Evolutionary conservation across 2,329 filamentous ascomycete genomes (phyloP), one percentile per base, ranked within the genome.

Genomic region (Colletotrichum cordylinicola): DNA sequence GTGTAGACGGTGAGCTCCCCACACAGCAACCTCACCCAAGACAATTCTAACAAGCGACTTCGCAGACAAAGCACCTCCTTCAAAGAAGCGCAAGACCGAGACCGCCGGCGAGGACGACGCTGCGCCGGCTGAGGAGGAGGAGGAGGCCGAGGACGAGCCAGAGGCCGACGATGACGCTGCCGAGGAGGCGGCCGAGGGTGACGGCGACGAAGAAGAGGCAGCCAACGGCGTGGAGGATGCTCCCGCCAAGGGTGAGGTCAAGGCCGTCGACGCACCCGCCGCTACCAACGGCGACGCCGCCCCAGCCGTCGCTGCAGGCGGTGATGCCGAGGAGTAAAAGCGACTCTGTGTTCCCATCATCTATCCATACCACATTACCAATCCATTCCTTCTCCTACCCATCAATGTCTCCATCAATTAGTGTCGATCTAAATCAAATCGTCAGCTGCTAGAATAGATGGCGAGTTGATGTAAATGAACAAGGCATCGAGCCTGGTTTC

Each of bases 81-180:
- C 86, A 72, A 90, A 90, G 85, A 90, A 89, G 84, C 86, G 85
- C 79, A 90, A 89, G 86, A 88, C 87, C 31, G 82, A 79, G 72
- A 79, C 83, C 29, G 82, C 81, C 31, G 79, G 81, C 13, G 77
- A 76, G 27, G 81, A 77, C 24, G 80, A 85, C 18, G 84, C 80
- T n/a, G 81, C 80, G 27, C 18, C 6, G 80, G 78, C 24, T 6
- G 85, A 84, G 0, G 84, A 84, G 2, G 84, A 84, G 15, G 82
- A 82, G 13, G 81, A 80, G 24, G 81, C 77, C 21, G 80, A 78
- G 35, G 82, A 81, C 16, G 82, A 79, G 52, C 80, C 77, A 2
- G 83, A 82, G 13, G 83, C 78, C 0, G 83, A 84, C 8, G 83
- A 79, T 7, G 82, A 81, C 6, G 82, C 79, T 4, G 81, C 80